These are phyloP conservation scores for Neostapfia colusana DNA, from an alignment of 176 grass and related monocot genomes.

Conservation along the genomic window DNA sequence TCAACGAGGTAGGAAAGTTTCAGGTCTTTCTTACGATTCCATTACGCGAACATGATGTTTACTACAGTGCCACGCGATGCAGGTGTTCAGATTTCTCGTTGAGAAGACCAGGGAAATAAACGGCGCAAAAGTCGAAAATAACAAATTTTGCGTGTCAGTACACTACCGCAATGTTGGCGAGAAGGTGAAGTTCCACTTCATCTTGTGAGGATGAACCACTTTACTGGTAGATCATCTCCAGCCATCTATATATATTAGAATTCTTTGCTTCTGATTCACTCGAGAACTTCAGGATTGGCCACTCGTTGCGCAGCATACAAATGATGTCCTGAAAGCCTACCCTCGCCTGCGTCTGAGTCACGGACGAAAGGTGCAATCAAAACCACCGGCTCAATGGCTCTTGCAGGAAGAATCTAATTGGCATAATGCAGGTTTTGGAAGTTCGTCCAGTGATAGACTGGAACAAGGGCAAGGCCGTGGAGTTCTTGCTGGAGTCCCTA, in stretches of 20 bases:
- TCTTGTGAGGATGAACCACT: neutral
- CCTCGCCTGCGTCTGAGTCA: slow-evolving; percentile 47
- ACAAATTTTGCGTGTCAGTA: slow-evolving; percentile 71
- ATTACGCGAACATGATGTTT: neutral
- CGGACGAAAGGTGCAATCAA: slow-evolving; percentile 50
- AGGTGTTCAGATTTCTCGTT: slow-evolving; percentile 69
- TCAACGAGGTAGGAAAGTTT: slow-evolving; percentile 52
- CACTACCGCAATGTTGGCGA: slow-evolving; percentile 68
- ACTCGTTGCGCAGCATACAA: slow-evolving; percentile 34
- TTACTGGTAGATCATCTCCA: neutral
- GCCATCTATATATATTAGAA: neutral
- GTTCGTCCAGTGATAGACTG: slow-evolving; percentile 61
- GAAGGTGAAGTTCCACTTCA: slow-evolving; percentile 42
- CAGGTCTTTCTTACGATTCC: neutral
- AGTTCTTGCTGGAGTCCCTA: slow-evolving; percentile 59
- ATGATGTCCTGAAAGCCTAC: slow-evolving; percentile 39
- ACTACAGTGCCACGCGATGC: neutral
- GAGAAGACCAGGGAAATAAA: slow-evolving; percentile 49
- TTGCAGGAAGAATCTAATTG: neutral
- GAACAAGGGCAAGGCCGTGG: slow-evolving; percentile 67
- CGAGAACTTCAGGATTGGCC: slow-evolving; percentile 44
- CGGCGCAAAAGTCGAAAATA: slow-evolving; percentile 66
- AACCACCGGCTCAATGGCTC: neutral
- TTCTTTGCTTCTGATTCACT: slow-evolving; percentile 27
- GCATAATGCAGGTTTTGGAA: slow-evolving; percentile 46